Evolutionary conservation across 441 rosid genomes (phyloP), one percentile per base, ranked within the genome.

Genomic region (Bocquillonia castaneifolia): DNA sequence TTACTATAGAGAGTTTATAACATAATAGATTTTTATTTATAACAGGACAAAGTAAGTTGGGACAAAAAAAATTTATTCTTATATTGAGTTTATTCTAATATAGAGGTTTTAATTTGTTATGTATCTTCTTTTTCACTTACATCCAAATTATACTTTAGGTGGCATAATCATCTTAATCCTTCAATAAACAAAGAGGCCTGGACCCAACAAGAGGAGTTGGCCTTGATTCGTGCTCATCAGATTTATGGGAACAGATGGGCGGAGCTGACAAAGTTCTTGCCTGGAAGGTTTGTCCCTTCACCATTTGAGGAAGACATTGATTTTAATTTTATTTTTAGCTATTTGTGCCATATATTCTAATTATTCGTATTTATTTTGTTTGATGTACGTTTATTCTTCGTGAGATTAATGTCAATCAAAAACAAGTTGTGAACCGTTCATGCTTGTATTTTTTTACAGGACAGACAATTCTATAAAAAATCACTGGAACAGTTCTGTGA

Each of bases 401-500:
- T 55, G 39, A 29, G 61, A 37, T 25, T 52, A 50, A 52, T 26
- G 56, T 25, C 6, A 63, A 50, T 34, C 28, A 39, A 23, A 51
- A 48, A 37, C 40, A 26, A 48, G 10, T 58, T 65, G 4, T 54
- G 17, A 65, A 62, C n/a, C 31, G 40, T 67, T 18, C 68, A 42
- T 72, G 64, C 70, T 72, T 58, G 75, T 68, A 66, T 75, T 70
- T 59, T n/a, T 72, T 76, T 68, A 81, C 93, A 94, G 99, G 94
- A 87, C 99, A 68, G 99, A 94, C 87, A 95, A 95, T 77, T 79
- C 98, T 20, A 95, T 95, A 70, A 95, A 95, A 82, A 95, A 95
- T 78, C 99, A 92, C 78, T 95, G 99, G 99, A 92, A 95, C 87
- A 95, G 99, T 82, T 92, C 98, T 58, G 94, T 95, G 73, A 95